Base-by-base conservation (phyloP, 805 yeast genomes). In the Lachancea quebecensis region DNA sequence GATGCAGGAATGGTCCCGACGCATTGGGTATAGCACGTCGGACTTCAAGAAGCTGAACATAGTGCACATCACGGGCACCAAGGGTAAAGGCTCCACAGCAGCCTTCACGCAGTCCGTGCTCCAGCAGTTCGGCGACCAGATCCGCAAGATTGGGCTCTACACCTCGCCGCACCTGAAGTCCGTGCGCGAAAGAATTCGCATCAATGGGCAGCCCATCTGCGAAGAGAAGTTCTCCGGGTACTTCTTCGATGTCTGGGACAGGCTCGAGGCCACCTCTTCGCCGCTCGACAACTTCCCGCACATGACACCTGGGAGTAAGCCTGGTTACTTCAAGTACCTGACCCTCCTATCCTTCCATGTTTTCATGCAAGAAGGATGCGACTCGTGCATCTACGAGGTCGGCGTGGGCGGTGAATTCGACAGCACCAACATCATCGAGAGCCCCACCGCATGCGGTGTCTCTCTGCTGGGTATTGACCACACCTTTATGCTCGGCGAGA, bases 361-460 rank as follows among this genome's bases (percentile, higher is more conserved):
- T 0, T 95, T 95, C 56, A 62, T 87, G 67, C 74, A 78, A 44
- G 99, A 93, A 65, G 84, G 85, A 1, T 90, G 93, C n/a, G 85
- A 89, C 59, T 78, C 96, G 31, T 97, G 98, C 10, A 82, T 93
- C 33, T 89, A 86, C 59, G 99, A 93, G 64, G 99, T 95, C 28
- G 99, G 99, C 17, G 95, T 93, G 39, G 99, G 99, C 27, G 99
- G 99, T 6, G 95, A 86, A 60, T 88, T 80, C 58, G 99, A 93
- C 64, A 87, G 96, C n/a, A 93, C 99, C 10, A 93, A 93, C 61
- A 76, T 93, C 2, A 77, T 93, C 40, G 79, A 73, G 36, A 68
- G 72, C 36, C 98, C 99, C 15, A 76, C 85, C 0, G 90, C 81
- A 1, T 82, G 95, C 39, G 99, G 95, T 33, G 82, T 93, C 14